Base-by-base conservation (phyloP, 345 rosid genomes). In the Ceriops zippeliana region DNA sequence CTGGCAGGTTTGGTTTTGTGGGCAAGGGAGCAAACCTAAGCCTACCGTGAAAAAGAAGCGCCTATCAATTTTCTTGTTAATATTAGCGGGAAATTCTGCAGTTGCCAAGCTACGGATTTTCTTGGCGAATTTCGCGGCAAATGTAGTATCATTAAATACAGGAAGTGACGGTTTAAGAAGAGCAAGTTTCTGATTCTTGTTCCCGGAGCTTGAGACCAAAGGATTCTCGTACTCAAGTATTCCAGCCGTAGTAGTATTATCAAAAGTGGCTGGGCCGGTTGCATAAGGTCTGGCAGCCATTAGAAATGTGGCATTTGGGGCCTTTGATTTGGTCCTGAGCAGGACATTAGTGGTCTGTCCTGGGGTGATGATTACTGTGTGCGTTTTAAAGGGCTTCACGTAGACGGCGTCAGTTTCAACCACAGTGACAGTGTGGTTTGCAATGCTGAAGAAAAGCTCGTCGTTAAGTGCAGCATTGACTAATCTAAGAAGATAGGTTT, bases 261-360 rank as follows among this genome's bases (percentile, higher is more conserved):
- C 86, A 15, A 86, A 83, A 65, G 83, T 6, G 0, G 68, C 83
- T 0, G 81, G 81, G 32, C 84, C 82, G 0, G 78, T 84, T 32
- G 85, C 82, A 21, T 84, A 86, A 46, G 87, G 81, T 79, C 83
- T 75, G 26, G 86, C 77, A 0, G 77, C 73, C 72, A 86, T 80
- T 38, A 67, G 20, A 31, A 81, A 81, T 1, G 65, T 76, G 71
- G 83, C 61, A 17, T 52, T 58, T 0, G 84, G 82, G 63, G 69
- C 62, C 21, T 52, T 72, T 13, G 82, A 51, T 72, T 81, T 83
- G 42, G 83, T 64, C 63, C 22, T 76, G 72, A 86, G 86, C 6
- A 88, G 84, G 73, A 90, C 89, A 76, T 88, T 86, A 5, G 88
- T 84, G 62, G 93, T 90, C 67, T 88, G 90, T 28, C 93, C 89